Conservation (phyloP, 2,329 filamentous ascomycete genomes). For the Exophiala bonariae region DNA sequence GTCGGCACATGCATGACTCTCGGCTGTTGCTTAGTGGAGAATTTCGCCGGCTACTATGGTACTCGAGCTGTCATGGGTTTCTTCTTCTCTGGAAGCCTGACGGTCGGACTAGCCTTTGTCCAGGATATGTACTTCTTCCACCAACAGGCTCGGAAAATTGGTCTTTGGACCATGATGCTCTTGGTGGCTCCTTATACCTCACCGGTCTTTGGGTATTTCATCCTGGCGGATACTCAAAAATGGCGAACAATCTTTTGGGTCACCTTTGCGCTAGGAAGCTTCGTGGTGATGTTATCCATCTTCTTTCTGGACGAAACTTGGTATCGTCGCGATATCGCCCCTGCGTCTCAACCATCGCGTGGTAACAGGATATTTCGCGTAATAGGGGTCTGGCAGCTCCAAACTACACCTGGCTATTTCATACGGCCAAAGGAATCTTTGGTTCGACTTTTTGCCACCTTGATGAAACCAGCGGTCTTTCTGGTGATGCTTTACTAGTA, state of each 20-base stretch:
- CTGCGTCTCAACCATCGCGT: slow-evolving; percentile 18
- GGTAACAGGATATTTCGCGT: slow-evolving; percentile 28
- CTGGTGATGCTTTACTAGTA: slow-evolving; percentile 35
- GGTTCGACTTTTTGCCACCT: slow-evolving; percentile 35
- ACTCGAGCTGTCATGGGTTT: slow-evolving; percentile 45
- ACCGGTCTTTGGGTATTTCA: slow-evolving; percentile 32
- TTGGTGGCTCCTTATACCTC: slow-evolving; percentile 29
- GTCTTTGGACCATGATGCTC: slow-evolving; percentile 35
- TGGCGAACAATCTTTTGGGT: slow-evolving; percentile 38
- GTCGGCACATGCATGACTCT: slow-evolving; percentile 36
- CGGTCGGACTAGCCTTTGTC: slow-evolving; percentile 42
- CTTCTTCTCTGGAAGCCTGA: slow-evolving; percentile 41
- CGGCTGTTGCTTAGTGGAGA: slow-evolving; percentile 35
- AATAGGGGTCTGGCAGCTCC: slow-evolving; percentile 27
- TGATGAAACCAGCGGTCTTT: slow-evolving; percentile 38
- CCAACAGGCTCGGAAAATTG: slow-evolving; percentile 39
- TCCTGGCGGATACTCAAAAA: slow-evolving; percentile 30
- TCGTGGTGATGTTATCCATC: slow-evolving; percentile 33
- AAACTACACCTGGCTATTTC: slow-evolving; percentile 26
- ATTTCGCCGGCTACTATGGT: slow-evolving; percentile 40
- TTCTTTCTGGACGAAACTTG: slow-evolving; percentile 37
- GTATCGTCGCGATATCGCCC: slow-evolving; percentile 31
- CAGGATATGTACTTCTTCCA: slow-evolving; percentile 43
- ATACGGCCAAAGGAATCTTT: slow-evolving; percentile 32
- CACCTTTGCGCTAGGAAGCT: slow-evolving; percentile 26